A percentile compares a stretch with the other conserved stretches of the same genome.
Evolutionary conservation across 2,329 filamentous ascomycete genomes (phyloP).

Genomic region (Cladophialophora chaetospira): DNA sequence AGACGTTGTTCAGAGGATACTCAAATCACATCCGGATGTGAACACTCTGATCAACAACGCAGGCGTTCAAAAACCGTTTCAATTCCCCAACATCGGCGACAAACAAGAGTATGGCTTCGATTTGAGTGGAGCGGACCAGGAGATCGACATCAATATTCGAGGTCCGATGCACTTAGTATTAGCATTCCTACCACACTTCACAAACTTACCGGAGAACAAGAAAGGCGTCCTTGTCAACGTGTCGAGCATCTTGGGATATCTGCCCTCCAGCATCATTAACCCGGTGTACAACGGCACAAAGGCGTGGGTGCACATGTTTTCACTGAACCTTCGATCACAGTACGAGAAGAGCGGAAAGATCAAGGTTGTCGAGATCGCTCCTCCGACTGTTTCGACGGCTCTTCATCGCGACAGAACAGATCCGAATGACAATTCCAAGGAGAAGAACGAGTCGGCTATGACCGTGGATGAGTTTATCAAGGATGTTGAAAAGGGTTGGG

Average conservation of each 20-base stretch:
- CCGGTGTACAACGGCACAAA: constrained; percentile 64
- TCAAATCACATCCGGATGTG: constrained; percentile 54
- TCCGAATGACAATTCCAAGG: constrained; percentile 62
- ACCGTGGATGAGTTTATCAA: constrained; percentile 58
- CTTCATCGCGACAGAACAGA: constrained; percentile 58
- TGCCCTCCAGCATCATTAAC: constrained; percentile 57
- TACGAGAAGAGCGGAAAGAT: constrained; percentile 46
- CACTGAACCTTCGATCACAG: constrained; percentile 57
- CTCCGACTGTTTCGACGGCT: constrained; percentile 57
- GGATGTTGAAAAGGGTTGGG: constrained; percentile 49
- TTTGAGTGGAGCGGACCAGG: constrained; percentile 55
- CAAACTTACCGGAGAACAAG: constrained; percentile 36
- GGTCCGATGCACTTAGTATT: constrained; percentile 60
- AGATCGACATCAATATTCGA: constrained; percentile 61
- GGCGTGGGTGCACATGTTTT: constrained; percentile 60
- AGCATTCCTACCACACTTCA: constrained; percentile 54
- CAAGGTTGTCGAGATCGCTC: constrained; percentile 58
- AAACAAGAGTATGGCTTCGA: constrained; percentile 36
- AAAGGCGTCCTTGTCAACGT: constrained; percentile 56
- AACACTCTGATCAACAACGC: constrained; percentile 64
- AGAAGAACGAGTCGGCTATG: constrained; percentile 52
- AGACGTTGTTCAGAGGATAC: constrained; percentile 49
- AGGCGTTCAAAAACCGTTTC: constrained; percentile 58
- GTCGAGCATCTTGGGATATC: constrained; percentile 55
- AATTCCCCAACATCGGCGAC: constrained; percentile 41